Conservation (phyloP, 805 yeast species). For the Lachancea sp. region DNA sequence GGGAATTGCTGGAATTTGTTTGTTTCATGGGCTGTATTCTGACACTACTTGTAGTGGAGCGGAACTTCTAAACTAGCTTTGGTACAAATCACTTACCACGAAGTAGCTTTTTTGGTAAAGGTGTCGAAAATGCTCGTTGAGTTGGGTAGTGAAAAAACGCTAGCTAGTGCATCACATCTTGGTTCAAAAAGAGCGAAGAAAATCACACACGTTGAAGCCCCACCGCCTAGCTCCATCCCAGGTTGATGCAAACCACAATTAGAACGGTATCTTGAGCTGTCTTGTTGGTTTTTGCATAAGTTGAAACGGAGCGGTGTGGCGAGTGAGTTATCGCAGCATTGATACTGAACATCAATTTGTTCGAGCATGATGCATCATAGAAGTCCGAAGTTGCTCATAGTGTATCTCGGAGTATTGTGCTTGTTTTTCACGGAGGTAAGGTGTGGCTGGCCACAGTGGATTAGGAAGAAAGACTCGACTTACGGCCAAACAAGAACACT, state of each 20-base stretch:
- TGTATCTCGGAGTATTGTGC: background rate
- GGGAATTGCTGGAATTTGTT: no score
- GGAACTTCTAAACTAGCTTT: no score
- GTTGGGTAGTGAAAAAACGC: no score
- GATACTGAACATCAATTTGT: background rate
- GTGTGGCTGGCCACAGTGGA: constrained; percentile 3
- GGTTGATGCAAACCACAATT: background rate
- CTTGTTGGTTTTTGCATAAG: background rate
- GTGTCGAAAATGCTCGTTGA: background rate
- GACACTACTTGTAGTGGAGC: no score
- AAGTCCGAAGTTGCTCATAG: constrained; percentile 4
- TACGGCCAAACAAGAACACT: background rate
- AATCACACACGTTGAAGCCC: background rate
- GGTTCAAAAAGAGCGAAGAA: background rate
- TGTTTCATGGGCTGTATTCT: no score
- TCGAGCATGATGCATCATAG: constrained; percentile 5
- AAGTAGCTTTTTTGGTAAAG: background rate
- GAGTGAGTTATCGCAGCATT: background rate
- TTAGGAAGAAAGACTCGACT: background rate
- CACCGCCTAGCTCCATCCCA: background rate
- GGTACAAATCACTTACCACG: background rate
- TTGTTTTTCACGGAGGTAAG: background rate
- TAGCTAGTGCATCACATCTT: background rate
- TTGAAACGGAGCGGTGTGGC: background rate
- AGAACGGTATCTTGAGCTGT: background rate